Percentiles rank a stretch among this genome's conserved stretches.
Conservation (phyloP, 352 stramenopile species). For the Phytophthora litchii region DNA sequence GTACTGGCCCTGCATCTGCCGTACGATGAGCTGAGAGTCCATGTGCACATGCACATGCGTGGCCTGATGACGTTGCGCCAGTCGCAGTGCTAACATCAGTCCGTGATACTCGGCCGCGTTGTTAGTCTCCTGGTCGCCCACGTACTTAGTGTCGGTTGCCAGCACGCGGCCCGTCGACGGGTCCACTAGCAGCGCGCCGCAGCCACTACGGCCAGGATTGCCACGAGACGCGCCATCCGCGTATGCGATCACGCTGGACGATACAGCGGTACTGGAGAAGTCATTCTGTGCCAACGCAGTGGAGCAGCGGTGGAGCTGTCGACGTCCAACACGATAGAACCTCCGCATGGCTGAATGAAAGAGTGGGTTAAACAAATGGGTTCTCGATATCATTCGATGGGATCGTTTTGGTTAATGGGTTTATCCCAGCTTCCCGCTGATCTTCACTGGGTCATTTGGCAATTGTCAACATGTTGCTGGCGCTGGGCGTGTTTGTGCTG, state of each 20-base stretch:
- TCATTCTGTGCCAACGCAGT: slow-evolving; percentile 3
- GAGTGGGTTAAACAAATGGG: background rate
- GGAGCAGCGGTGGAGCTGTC: slow-evolving; percentile 6
- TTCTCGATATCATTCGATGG: too few species aligned
- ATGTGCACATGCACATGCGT: slow-evolving; percentile 59
- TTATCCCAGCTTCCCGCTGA: background rate
- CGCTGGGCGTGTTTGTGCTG: slow-evolving; percentile 48
- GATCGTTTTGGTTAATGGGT: too few species aligned
- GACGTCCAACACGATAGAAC: slow-evolving; percentile 4
- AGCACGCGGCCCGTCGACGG: slow-evolving; percentile 44
- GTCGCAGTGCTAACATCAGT: slow-evolving; percentile 60
- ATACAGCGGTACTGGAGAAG: background rate
- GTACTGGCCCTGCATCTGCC: slow-evolving; percentile 76
- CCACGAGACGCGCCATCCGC: slow-evolving; percentile 76
- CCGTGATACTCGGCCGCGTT: slow-evolving; percentile 78
- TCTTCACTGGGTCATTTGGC: background rate
- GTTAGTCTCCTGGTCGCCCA: slow-evolving; percentile 73
- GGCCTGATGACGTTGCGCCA: slow-evolving; percentile 48
- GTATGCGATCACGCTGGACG: slow-evolving; percentile 45
- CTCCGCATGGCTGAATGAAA: slow-evolving; percentile 4
- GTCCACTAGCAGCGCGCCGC: slow-evolving; percentile 65
- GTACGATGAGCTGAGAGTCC: slow-evolving; percentile 84
- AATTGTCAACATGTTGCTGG: slow-evolving; percentile 22
- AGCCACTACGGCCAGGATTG: slow-evolving; percentile 67
- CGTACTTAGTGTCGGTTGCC: slow-evolving; percentile 44